Evolutionary conservation across 164 flowering plant genomes (phyloP).

Genomic region (Sedum album): DNA sequence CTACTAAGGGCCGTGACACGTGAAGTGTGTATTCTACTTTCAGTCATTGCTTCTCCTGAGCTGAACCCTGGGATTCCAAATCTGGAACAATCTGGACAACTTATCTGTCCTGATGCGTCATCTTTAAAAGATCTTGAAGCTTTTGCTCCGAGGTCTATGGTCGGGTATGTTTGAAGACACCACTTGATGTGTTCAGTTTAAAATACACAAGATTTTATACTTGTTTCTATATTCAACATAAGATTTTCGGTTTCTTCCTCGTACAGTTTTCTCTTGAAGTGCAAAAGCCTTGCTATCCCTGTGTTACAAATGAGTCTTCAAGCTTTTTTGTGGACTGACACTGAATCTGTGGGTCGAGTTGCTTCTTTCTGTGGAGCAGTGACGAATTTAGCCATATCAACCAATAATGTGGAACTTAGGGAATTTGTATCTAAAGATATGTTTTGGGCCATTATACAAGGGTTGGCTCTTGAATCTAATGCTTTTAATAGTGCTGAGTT

Average conservation of each 20-base stretch:
- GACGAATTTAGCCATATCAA: slow-evolving; percentile 48
- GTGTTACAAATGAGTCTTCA: slow-evolving; percentile 57
- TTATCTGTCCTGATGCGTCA: slow-evolving; percentile 41
- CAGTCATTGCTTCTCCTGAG: slow-evolving; percentile 65
- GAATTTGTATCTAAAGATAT: slow-evolving; percentile 76
- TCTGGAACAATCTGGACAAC: slow-evolving; percentile 61
- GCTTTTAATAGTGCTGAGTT: slow-evolving; percentile 65
- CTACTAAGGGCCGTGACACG: slow-evolving; percentile 80
- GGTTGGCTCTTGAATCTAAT: slow-evolving; percentile 80
- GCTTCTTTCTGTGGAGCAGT: slow-evolving; percentile 61
- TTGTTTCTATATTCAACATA: background rate
- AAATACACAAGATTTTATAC: background rate
- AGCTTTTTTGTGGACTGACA: slow-evolving; percentile 80
- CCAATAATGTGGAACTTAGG: slow-evolving; percentile 56
- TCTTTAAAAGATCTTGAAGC: slow-evolving; percentile 56
- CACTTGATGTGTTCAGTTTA: background rate
- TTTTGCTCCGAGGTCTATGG: slow-evolving; percentile 54
- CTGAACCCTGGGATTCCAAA: slow-evolving; percentile 65
- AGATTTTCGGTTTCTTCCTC: slow-evolving; percentile 6
- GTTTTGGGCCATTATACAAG: slow-evolving; percentile 70
- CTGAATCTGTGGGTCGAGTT: slow-evolving; percentile 67
- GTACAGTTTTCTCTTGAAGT: slow-evolving; percentile 72
- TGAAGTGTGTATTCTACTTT: slow-evolving; percentile 66
- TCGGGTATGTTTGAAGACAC: slow-evolving; percentile 47
- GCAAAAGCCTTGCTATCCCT: slow-evolving; percentile 51